phyloP scores from a whole-genome alignment of 2,329 filamentous ascomycete genomes.

The Paramyrothecium sp. region DNA sequence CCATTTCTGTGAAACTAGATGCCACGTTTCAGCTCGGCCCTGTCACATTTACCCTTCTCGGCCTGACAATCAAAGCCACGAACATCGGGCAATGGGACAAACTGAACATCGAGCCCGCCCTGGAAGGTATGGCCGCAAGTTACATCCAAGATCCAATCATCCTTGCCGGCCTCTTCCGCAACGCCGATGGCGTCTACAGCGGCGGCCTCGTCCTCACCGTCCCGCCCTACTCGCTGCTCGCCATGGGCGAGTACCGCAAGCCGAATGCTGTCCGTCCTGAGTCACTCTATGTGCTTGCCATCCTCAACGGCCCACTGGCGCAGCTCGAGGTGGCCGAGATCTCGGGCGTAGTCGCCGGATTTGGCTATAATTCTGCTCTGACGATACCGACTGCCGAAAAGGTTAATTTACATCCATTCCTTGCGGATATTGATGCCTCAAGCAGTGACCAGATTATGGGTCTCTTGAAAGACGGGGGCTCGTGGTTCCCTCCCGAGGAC shows the following conservation, averaged over 20 bases:
- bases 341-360: neutral
- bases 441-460: no score
- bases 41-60: neutral
- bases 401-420: no score
- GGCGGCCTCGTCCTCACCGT: neutral
- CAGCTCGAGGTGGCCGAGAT: neutral
- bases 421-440: no score
- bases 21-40: neutral
- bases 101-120: neutral
- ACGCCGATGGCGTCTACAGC: neutral
- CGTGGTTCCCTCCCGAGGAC: no score
- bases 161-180: neutral
- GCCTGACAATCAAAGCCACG: no score
- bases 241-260: neutral
- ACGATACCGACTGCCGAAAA: no score
- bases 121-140: neutral
- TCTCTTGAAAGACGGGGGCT: no score
- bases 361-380: neutral
- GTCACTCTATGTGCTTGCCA: neutral
- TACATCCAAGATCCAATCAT: neutral
- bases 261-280: neutral
- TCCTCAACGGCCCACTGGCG: neutral
- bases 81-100: no score
- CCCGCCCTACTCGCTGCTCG: neutral
- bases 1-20: neutral